These are phyloP conservation scores for Comarum palustre DNA, from an alignment of 306 rosid genomes.

Conservation along the genomic window DNA sequence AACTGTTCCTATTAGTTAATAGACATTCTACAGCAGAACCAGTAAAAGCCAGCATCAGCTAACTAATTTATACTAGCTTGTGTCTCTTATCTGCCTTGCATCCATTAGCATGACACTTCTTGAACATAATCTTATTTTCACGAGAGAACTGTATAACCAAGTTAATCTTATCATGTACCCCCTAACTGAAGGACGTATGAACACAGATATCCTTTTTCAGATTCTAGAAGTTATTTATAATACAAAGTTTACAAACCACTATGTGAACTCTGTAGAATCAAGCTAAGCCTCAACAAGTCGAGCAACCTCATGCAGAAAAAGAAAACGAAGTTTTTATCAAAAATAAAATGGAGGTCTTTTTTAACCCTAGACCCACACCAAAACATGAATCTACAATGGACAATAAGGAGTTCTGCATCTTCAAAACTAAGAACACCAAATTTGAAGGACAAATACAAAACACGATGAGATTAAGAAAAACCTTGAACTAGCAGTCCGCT, in stretches of 20 bases:
- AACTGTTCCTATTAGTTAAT: not conserved
- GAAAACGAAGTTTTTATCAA: not conserved
- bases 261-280: not conserved
- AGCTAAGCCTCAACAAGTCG: conserved; percentile 1
- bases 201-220: not conserved
- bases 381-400: not conserved
- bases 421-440: not conserved
- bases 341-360: not conserved
- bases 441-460: conserved; percentile 24
- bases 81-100: not conserved
- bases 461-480: conserved; percentile 40
- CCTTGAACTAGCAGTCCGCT: conserved; percentile 99
- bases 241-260: too few relatives aligned
- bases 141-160: not conserved
- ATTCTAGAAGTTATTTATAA: not conserved
- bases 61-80: not conserved
- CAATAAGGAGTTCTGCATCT: not conserved
- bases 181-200: not conserved
- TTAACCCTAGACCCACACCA: conserved; percentile 6
- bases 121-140: not conserved
- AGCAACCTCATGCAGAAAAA: not conserved
- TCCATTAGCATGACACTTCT: conserved; percentile 1
- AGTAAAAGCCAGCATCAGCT: not conserved
- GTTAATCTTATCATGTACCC: not conserved
- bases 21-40: not conserved